Base-by-base conservation (phyloP, 225 moss, liverwort and hornwort species). In the Ulota crispa region DNA sequence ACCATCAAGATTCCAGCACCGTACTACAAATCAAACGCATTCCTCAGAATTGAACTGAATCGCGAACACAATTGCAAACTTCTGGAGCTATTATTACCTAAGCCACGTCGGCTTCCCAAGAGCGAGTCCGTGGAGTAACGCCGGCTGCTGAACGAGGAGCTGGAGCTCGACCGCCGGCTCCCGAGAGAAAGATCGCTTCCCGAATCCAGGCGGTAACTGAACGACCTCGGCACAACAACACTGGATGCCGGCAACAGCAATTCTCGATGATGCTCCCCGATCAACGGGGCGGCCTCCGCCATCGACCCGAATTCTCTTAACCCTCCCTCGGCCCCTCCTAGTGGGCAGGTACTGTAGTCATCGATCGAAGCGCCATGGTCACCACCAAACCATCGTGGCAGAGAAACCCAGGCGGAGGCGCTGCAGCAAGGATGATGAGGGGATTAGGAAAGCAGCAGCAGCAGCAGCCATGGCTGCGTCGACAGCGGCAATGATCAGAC, bases 121-220 rank as follows among this genome's bases (percentile, higher is more conserved):
- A 81, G 86, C 4, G 86, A 88, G 5, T 86, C 86, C 14, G 77
- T 69, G 11, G 88, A 90, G 52, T 86, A 78, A 26, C 85, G 81
- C 34, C 82, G 82, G 70, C 84, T 84, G 39, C 86, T 75, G 71
- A 83, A 82, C 68, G 64, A 55, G 27, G 88, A 91, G 82, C 68
- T 72, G 31, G 86, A 77, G 77, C 84, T 88, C 19, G 88, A 88
- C 57, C 84, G 77, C 4, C 86, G 83, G 83, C 82, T 90, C 13
- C 88, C 86, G 10, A 76, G n/a, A 45, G 84, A 70, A 16, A 70
- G 66, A 28, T 86, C 86, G 77, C 72, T 81, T 23, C 90, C 88
- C 2, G 84, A 7, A 26, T 91, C 88, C 54, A 91, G 45, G 7
- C 90, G 81, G 50, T 91, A 91, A 78, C 88, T 91, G 77, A 91